Evolutionary conservation across 768 basidiomycete species (phyloP).

Genomic region (Podaxis mareebaensis): DNA sequence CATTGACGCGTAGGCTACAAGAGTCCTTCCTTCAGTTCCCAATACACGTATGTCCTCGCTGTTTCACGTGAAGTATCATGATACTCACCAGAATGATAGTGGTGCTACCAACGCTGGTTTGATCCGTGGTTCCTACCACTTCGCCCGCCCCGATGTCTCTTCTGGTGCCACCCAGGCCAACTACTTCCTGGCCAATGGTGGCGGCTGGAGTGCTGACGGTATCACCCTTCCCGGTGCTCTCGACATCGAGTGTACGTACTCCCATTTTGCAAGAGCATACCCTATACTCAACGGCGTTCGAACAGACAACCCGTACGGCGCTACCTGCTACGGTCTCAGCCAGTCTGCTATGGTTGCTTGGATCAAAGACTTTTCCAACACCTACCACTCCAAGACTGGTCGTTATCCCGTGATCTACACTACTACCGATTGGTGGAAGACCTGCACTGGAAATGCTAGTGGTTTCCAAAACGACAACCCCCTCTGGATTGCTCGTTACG

Average conservation of each 20-base stretch:
- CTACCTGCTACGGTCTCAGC: slow-evolving; percentile 55
- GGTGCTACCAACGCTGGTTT: slow-evolving; percentile 56
- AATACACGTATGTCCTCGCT: slow-evolving; percentile 21
- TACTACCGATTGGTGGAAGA: slow-evolving; percentile 67
- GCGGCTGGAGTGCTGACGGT: slow-evolving; percentile 56
- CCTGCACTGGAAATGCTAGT: slow-evolving; percentile 61
- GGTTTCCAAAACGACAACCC: slow-evolving; percentile 53
- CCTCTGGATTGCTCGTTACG: slow-evolving; percentile 60
- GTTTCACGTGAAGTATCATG: neutral
- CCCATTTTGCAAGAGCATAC: neutral
- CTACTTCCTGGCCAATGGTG: slow-evolving; percentile 60
- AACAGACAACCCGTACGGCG: slow-evolving; percentile 52
- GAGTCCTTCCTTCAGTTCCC: slow-evolving; percentile 42
- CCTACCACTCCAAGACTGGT: slow-evolving; percentile 49
- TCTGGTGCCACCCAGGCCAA: slow-evolving; percentile 60
- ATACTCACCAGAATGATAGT: slow-evolving; percentile 30
- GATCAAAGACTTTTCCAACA: slow-evolving; percentile 62
- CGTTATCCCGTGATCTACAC: slow-evolving; percentile 49
- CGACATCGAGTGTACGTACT: slow-evolving; percentile 57
- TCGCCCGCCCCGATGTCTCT: slow-evolving; percentile 54
- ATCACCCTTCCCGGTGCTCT: slow-evolving; percentile 65
- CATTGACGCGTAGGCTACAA: slow-evolving; percentile 30
- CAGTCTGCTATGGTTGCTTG: slow-evolving; percentile 58
- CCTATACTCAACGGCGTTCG: neutral
- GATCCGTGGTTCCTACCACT: slow-evolving; percentile 63